Evolutionary conservation across 345 rosid species (phyloP), one percentile per base, ranked within the genome.

Genomic region (Sisymbrium irio): DNA sequence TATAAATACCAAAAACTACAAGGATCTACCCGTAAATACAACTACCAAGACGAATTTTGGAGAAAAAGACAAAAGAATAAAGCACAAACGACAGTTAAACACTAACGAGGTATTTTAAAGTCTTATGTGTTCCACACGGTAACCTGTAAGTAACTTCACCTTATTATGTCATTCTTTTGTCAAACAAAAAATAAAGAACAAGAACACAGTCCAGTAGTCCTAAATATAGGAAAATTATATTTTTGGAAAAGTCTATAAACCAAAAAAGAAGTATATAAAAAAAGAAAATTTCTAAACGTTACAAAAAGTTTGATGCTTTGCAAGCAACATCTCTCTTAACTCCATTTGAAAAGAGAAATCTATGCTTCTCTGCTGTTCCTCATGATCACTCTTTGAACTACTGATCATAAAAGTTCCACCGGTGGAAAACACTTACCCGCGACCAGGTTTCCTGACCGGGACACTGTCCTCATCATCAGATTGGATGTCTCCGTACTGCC

Each of bases 401-500:
- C 15, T 15, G 25, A 44, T 57, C 65, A 54, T 54, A 6, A 6
- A 30, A 50, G 18, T 73, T 53, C 36, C 65, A 35, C 67, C 22
- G 11, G 62, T 32, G 40, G 25, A 37, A 11, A 58, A 55, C 47
- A 47, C 50, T 84, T 80, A 88, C 13, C 95, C 83, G 17, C 98
- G 93, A 20, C 90, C 91, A 19, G 89, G 89, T 72, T 82, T 85
- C 42, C 55, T 84, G 15, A 85, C 87, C 5, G 88, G 90, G 68
- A 61, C 87, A 10, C 51, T 55, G 44, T 92, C 99, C 82, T 96
- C 99, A 19, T 96, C 99, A 35, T 96, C 99, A 0, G 99, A 96
- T 70, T 88, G 78, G 11, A 96, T 74, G 76, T 96, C 99, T 41
- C 99, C 99, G 5, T 96, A 91, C 73, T 84, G 83, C 99, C 99